Evolutionary conservation across 371 early-diverging fungal genomes (phyloP).

Genomic region (Phascolomyces articulosus): DNA sequence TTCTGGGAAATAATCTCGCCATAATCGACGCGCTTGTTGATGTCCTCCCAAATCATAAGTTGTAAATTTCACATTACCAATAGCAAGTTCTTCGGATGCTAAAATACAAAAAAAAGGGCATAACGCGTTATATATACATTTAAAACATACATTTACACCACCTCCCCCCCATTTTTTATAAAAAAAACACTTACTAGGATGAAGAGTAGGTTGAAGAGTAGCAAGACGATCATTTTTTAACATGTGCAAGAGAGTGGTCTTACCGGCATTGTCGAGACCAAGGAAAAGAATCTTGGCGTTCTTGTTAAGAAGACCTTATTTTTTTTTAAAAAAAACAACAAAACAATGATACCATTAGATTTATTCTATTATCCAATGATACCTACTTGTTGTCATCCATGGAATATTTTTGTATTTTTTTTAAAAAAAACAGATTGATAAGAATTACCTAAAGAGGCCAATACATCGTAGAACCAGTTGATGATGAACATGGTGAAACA

Average conservation of each 20-base stretch:
- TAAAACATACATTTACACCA: too few species aligned
- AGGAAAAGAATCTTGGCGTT: slow-evolving; percentile 99
- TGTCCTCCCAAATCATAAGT: slow-evolving; percentile 98
- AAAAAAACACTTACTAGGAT: slow-evolving; percentile 83
- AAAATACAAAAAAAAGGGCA: neutral
- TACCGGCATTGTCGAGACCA: slow-evolving; percentile 99
- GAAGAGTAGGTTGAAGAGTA: slow-evolving; percentile 96
- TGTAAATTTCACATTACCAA: slow-evolving; percentile 95
- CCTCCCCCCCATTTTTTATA: neutral
- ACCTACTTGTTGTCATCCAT: too few species aligned
- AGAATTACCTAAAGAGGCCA: slow-evolving; percentile 75
- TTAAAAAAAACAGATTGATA: too few species aligned
- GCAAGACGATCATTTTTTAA: slow-evolving; percentile 98
- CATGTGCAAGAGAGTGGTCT: slow-evolving; percentile 99
- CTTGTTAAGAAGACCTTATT: slow-evolving; percentile 93
- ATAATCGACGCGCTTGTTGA: slow-evolving; percentile 94
- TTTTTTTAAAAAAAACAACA: neutral
- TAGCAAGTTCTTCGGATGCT: slow-evolving; percentile 96
- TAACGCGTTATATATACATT: neutral
- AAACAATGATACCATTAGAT: too few species aligned
- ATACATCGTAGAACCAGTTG: slow-evolving; percentile 93
- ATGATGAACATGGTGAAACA: slow-evolving; percentile 75
- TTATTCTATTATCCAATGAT: too few species aligned
- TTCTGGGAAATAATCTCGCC: slow-evolving; percentile 98
- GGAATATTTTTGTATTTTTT: neutral